A percentile compares a stretch with the other conserved stretches of the same genome.
Conservation (phyloP, 805 yeast genomes). For the Starmerella sirachaensis region DNA sequence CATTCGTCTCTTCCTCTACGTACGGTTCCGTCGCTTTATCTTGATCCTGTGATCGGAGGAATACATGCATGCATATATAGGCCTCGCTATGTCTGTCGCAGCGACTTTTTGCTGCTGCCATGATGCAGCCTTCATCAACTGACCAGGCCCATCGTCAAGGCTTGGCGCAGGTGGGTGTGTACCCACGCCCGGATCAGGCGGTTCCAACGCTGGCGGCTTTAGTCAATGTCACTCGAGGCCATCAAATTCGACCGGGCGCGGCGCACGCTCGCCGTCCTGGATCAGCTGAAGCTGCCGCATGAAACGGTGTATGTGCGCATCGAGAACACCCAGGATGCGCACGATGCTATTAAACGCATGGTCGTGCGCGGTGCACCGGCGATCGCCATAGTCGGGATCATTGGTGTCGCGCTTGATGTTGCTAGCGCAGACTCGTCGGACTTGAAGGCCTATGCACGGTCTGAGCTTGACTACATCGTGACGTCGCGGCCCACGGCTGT, state of each 20-base stretch:
- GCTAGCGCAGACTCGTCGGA: constrained; percentile 27
- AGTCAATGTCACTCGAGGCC: constrained; percentile 11
- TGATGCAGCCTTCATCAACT: too few species aligned
- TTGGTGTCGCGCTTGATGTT: constrained; percentile 69
- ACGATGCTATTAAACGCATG: constrained; percentile 73
- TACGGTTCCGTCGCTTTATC: too few species aligned
- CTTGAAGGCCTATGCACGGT: constrained; percentile 24
- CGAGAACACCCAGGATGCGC: constrained; percentile 59
- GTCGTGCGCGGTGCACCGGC: constrained; percentile 98
- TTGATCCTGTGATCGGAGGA: too few species aligned
- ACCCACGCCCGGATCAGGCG: too few species aligned
- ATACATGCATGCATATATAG: too few species aligned
- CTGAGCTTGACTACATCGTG: constrained; percentile 52
- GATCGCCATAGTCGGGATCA: constrained; percentile 86
- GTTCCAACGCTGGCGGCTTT: too few species aligned
- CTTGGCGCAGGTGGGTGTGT: too few species aligned
- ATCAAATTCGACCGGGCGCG: constrained; percentile 18
- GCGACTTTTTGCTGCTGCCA: too few species aligned
- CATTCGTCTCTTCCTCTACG: too few species aligned
- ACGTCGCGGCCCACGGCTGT: constrained; percentile 93
- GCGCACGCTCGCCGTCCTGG: constrained; percentile 48
- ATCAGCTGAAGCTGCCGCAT: constrained; percentile 76
- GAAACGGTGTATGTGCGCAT: constrained; percentile 57
- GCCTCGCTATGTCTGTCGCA: too few species aligned
- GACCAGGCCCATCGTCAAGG: too few species aligned